A percentile compares a stretch with the other conserved stretches of the same genome.
Conservation (phyloP, 2,329 filamentous ascomycete genomes). For the Spiromastix sp. region DNA sequence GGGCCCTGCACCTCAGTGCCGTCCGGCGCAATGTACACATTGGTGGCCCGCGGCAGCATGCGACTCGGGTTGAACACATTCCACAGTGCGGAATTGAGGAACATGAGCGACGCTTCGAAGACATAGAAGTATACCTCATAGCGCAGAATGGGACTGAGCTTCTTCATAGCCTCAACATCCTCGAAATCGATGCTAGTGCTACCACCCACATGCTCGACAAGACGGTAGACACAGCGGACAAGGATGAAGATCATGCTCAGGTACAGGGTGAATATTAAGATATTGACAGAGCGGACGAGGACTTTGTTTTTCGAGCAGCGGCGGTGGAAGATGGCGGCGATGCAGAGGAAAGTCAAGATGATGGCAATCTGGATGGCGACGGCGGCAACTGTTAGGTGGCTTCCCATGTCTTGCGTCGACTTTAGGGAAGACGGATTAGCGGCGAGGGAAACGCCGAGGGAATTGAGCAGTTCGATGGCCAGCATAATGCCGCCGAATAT, state of each 20-base stretch:
- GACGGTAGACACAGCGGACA: slow-evolving; percentile 13
- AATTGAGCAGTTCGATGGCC: slow-evolving; percentile 41
- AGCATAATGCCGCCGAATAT: slow-evolving; percentile 39
- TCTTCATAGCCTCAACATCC: slow-evolving; percentile 10
- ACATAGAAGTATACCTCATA: slow-evolving; percentile 14
- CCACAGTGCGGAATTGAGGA: slow-evolving; percentile 8
- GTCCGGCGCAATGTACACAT: slow-evolving; percentile 42
- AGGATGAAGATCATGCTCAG: slow-evolving; percentile 10
- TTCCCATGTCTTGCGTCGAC: slow-evolving; percentile 27
- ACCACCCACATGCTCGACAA: slow-evolving; percentile 35
- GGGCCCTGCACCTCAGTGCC: slow-evolving; percentile 40
- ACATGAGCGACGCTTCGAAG: slow-evolving; percentile 15
- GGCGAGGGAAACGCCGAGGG: slow-evolving; percentile 37
- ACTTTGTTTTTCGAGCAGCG: slow-evolving; percentile 35
- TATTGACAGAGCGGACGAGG: slow-evolving; percentile 24
- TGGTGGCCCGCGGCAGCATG: slow-evolving; percentile 39
- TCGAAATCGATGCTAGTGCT: slow-evolving; percentile 6
- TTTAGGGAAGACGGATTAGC: slow-evolving; percentile 45
- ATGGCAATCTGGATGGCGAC: slow-evolving; percentile 41
- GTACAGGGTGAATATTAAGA: slow-evolving; percentile 15
- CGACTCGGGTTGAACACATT: slow-evolving; percentile 12
- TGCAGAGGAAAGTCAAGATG: slow-evolving; percentile 40
- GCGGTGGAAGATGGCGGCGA: slow-evolving; percentile 1
- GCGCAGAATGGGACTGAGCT: slow-evolving; percentile 11
- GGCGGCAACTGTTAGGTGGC: slow-evolving; percentile 38